Percentiles rank a stretch among this genome's conserved stretches.
Evolutionary conservation across 2,329 filamentous ascomycete species (phyloP).

Genomic region (Colletotrichum godetiae): DNA sequence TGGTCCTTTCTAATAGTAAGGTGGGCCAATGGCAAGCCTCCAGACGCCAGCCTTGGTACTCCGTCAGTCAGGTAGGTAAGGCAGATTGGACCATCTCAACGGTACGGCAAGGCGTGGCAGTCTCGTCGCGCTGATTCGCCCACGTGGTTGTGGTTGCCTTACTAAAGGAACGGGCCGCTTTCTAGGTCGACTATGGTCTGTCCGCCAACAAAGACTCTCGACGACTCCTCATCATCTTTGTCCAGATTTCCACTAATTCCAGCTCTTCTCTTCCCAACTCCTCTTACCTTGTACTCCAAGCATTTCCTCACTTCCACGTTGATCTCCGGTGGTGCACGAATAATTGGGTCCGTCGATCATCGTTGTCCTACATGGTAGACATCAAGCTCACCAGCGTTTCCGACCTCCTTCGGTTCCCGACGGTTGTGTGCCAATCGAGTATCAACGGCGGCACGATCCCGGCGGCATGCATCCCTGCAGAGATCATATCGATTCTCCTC

Average conservation of each 20-base stretch:
- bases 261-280: neutral
- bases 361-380: neutral
- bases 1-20: neutral
- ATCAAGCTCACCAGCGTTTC: neutral
- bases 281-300: neutral
- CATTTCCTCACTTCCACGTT: neutral
- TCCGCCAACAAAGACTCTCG: slow-evolving; percentile 18
- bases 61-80: too few species aligned
- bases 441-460: slow-evolving; percentile 23
- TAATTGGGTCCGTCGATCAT: neutral
- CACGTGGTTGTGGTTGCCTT: slow-evolving; percentile 25
- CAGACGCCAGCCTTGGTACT: neutral
- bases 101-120: slow-evolving; percentile 14
- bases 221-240: slow-evolving; percentile 6
- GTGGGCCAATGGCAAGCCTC: slow-evolving; percentile 19
- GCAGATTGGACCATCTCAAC: neutral
- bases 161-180: slow-evolving; percentile 33
- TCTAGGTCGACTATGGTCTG: neutral
- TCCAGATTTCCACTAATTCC: neutral
- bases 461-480: slow-evolving; percentile 32
- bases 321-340: neutral
- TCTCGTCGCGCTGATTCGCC: slow-evolving; percentile 24
- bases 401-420: slow-evolving; percentile 1
- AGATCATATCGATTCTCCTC: slow-evolving; percentile 17
- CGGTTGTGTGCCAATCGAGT: slow-evolving; percentile 21